A percentile compares a stretch with the other conserved stretches of the same genome.
Evolutionary conservation across 495 filamentous ascomycete species (phyloP).

Genomic region (Xylaria palmicola): DNA sequence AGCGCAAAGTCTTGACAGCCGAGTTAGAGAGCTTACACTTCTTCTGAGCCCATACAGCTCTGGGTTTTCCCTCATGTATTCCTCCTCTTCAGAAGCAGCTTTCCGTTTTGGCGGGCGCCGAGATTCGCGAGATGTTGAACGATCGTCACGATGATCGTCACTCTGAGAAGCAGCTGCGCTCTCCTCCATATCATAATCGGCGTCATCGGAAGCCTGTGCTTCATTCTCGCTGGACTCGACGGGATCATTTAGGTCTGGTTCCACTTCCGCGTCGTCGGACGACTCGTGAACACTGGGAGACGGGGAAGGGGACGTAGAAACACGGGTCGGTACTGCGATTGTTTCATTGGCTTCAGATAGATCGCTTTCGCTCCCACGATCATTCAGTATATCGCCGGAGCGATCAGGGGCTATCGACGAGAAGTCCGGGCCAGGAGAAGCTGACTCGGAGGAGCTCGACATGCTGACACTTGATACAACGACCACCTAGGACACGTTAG

Average conservation of each 20-base stretch:
- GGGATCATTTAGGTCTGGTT: constrained; percentile 49
- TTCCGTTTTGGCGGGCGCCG: constrained; percentile 73
- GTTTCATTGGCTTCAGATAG: constrained; percentile 46
- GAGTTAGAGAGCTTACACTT: constrained; percentile 62
- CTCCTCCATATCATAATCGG: constrained; percentile 70
- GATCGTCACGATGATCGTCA: constrained; percentile 49
- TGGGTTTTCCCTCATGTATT: constrained; percentile 87
- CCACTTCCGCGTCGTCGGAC: constrained; percentile 65
- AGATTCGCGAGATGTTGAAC: constrained; percentile 66
- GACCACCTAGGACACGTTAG: constrained; percentile 50
- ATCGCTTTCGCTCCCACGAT: constrained; percentile 46
- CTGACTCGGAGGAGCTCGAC: constrained; percentile 49
- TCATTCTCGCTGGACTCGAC: constrained; percentile 58
- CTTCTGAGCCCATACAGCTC: constrained; percentile 91
- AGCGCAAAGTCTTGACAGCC: constrained; percentile 25
- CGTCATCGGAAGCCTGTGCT: constrained; percentile 69
- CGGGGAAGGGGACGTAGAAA: constrained; percentile 21
- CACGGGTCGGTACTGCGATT: constrained; percentile 14
- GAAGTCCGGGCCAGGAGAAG: constrained; percentile 43
- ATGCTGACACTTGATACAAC: constrained; percentile 42
- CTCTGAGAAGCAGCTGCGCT: constrained; percentile 54
- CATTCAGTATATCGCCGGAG: constrained; percentile 25
- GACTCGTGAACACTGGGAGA: constrained; percentile 51
- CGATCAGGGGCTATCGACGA: constrained; percentile 31
- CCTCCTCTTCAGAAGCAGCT: constrained; percentile 65